Evolutionary conservation across 495 filamentous ascomycete genomes (phyloP), one percentile per base, ranked within the genome.

Genomic region (Bryoglossum gracile): DNA sequence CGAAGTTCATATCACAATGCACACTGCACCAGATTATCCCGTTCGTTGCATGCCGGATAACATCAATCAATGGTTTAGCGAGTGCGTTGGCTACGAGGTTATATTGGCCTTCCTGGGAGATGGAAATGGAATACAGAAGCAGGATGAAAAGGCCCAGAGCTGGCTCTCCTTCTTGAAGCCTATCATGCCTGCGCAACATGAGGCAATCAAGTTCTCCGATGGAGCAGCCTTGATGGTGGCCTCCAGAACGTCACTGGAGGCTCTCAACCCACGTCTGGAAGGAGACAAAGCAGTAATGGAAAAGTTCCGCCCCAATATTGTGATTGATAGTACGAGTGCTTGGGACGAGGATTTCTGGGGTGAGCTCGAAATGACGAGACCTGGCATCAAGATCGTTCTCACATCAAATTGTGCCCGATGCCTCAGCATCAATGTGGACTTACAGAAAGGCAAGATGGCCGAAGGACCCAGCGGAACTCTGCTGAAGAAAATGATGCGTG

Each of bases 331-430:
- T 2, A 71, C 70, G 3, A 61, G 67, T 18, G 71, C 80, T 0
- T 96, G 80, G 67, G 90, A 90, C 18, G 90, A 96, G 57, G 90
- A 95, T 53, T 92, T 77, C 60, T 96, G 89, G 90, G 78, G 68
- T 8, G 81, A 83, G 58, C 10, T 43, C 9, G 13, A 26, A n/a
- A 11, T 54, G 3, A 10, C 22, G 8, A 37, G 55, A 13, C 53
- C 63, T 0, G 39, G 50, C 8, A 57, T 64, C 14, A 64, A 69
- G 9, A 63, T 91, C 5, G 58, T 75, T 8, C 57, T 89, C 43
- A 86, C 80, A 30, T 78, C 81, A 19, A 94, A 94, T 56, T 95
- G 89, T 60, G 71, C 71, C 11, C 70, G 90, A 8, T 95, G 89
- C 61, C 65, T 65, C 40, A 88, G 83, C 45, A 65, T 94, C 55